Base-by-base conservation (phyloP, 2,329 filamentous ascomycete species). In the Stachybotrys echinatus region DNA sequence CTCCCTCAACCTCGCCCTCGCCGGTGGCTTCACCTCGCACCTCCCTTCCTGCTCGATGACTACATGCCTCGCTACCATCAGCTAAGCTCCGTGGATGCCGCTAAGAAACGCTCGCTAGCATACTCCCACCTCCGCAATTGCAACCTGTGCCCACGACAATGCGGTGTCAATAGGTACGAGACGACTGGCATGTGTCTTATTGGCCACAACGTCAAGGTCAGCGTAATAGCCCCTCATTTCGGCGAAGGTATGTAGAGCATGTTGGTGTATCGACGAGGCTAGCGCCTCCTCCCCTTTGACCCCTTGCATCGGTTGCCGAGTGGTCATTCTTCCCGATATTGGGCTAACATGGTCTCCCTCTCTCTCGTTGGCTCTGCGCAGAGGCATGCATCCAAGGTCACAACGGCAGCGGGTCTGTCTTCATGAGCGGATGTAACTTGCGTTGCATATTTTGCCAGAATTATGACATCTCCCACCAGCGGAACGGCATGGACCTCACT, bases 201-300 rank as follows among this genome's bases (percentile, higher is more conserved):
- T 57, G 88, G 88, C 14, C 78, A 85, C 52, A 85, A 79, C 44
- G 87, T 83, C 50, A 90, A 89, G 60, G 88, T 94, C 57, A 91
- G 89, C 63, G 88, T 88, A 7, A 89, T 95, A 56, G 89, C 88
- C 51, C 89, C 89, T 47, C 89, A 94, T 67, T 92, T 92, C 64
- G 89, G 88, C 42, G 88, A 92, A 74, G 82, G 77, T 79, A 54
- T 56, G 73, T 67, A 45, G n/a, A 10, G 17, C 31, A 48, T 40
- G 20, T 39, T 50, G 47, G 51, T 47, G 47, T 53, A 42, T n/a
- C n/a, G n/a, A n/a, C 3, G 27, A 8, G 27, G 10, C 14, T 34
- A 34, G 27, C 27, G 27, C 27, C 14, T 3, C 27, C 27, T 14
- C 10, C 27, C 5, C 5, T 14, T 14, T 34, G 27, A 34, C 50